Conservation (phyloP, 345 rosid genomes). For the Heritiera fomes region DNA sequence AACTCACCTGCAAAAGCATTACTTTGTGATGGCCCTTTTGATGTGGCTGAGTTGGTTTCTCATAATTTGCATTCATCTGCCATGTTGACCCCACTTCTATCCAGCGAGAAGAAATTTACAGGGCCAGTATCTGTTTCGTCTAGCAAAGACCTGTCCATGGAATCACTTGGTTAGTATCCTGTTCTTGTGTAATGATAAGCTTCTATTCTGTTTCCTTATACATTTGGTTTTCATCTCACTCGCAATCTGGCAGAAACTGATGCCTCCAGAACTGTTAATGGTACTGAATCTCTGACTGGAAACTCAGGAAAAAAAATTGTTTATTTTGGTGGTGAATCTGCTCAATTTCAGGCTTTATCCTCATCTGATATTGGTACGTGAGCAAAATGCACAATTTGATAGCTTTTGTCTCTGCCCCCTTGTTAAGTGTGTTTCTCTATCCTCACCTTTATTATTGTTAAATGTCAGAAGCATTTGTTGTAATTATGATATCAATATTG, state of each 20-base stretch:
- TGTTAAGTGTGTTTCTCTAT: neutral
- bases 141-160: slow-evolving; percentile 29
- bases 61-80: slow-evolving; percentile 20
- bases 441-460: neutral
- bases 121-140: slow-evolving; percentile 18
- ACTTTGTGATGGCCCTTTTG: slow-evolving; percentile 11
- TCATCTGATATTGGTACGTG: slow-evolving; percentile 18
- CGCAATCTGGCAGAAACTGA: slow-evolving; percentile 17
- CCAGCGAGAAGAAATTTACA: slow-evolving; percentile 23
- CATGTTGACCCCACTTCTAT: slow-evolving; percentile 9
- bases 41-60: slow-evolving; percentile 21
- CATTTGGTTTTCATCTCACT: slow-evolving; percentile 8
- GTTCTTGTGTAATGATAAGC: slow-evolving; percentile 10
- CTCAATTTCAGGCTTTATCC: slow-evolving; percentile 14
- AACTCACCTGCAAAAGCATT: slow-evolving; percentile 18
- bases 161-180: slow-evolving; percentile 44
- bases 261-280: slow-evolving; percentile 11
- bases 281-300: neutral
- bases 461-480: neutral
- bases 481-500: slow-evolving; percentile 1
- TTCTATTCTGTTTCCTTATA: neutral
- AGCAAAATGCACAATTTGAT: neutral
- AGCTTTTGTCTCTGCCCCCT: slow-evolving; percentile 2
- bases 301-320: slow-evolving; percentile 5
- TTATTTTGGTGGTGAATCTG: slow-evolving; percentile 18